These are phyloP conservation scores for Aristolochia contorta DNA, from an alignment of 164 flowering plant genomes.

Conservation along the genomic window DNA sequence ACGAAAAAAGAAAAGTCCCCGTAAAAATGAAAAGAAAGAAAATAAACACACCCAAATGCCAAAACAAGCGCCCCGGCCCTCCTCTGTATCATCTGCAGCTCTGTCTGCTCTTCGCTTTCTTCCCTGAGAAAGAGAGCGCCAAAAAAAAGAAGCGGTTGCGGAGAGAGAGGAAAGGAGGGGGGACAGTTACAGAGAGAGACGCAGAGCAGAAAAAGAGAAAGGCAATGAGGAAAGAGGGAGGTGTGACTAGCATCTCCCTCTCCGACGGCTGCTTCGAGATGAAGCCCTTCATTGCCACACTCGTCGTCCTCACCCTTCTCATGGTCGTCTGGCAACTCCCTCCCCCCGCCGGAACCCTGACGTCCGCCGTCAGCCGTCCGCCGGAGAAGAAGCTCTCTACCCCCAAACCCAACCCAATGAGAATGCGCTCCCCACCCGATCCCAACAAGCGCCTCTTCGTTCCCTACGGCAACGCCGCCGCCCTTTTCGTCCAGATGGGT, in stretches of 20 bases:
- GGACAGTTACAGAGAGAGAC: background rate
- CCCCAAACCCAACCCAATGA: conserved; percentile 6
- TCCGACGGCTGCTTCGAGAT: conserved; percentile 36
- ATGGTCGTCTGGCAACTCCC: conserved; percentile 48
- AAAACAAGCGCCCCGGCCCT: background rate
- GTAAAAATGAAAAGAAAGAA: background rate
- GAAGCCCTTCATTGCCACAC: conserved; percentile 41
- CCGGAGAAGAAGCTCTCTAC: conserved; percentile 17
- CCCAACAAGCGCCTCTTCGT: conserved; percentile 42
- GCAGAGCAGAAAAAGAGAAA: background rate
- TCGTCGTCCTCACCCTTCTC: conserved; percentile 36
- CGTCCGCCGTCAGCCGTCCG: conserved; percentile 2
- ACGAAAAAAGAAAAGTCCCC: background rate
- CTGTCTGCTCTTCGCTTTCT: too few relatives aligned
- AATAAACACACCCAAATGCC: too few relatives aligned
- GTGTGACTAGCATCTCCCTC: conserved; percentile 8
- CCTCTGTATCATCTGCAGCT: too few relatives aligned
- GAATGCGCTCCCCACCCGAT: conserved; percentile 20
- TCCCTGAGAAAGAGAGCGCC: background rate
- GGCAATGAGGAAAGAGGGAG: conserved; percentile 6
- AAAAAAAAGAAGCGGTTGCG: background rate
- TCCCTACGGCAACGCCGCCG: conserved; percentile 48
- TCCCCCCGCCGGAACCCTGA: conserved; percentile 30
- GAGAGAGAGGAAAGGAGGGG: background rate
- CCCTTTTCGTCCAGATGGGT: conserved; percentile 52